Percentiles rank a stretch among this genome's conserved stretches.
Evolutionary conservation across 2,329 filamentous ascomycete genomes (phyloP).

Genomic region (Botryotinia globosa): DNA sequence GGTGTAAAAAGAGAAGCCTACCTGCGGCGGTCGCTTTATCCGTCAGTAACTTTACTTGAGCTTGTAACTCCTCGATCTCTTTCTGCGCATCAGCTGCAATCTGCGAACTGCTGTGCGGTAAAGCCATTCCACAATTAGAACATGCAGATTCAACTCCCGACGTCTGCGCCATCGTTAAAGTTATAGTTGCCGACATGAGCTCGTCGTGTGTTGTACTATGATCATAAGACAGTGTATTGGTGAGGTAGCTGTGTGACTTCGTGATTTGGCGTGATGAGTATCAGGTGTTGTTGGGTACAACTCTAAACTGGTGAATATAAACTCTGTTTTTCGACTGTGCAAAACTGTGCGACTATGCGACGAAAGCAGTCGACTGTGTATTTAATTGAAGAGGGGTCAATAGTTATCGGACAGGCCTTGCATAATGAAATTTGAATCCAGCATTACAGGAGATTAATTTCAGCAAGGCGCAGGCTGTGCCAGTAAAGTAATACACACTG

Average conservation of each 20-base stretch:
- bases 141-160: conserved; percentile 27
- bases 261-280: not conserved
- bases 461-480: conserved; percentile 11
- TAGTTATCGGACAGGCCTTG: not conserved
- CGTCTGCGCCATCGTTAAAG: conserved; percentile 33
- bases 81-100: conserved; percentile 47
- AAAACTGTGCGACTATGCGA: not conserved
- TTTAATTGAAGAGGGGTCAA: conserved; percentile 13
- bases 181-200: conserved; percentile 38
- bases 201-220: conserved; percentile 19
- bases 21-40: conserved; percentile 65
- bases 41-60: conserved; percentile 67
- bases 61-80: conserved; percentile 66
- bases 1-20: conserved; percentile 37
- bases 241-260: conserved; percentile 1
- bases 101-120: conserved; percentile 29
- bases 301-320: not conserved
- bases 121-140: conserved; percentile 37
- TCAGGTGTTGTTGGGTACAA: not conserved
- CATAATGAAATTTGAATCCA: not conserved
- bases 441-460: conserved; percentile 13
- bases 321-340: not conserved
- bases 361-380: not conserved
- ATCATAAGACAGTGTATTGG: conserved; percentile 25
- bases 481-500: conserved; percentile 3